Base-by-base conservation (phyloP, 176 grass and related monocot genomes). In the Microstegium vimineum region DNA sequence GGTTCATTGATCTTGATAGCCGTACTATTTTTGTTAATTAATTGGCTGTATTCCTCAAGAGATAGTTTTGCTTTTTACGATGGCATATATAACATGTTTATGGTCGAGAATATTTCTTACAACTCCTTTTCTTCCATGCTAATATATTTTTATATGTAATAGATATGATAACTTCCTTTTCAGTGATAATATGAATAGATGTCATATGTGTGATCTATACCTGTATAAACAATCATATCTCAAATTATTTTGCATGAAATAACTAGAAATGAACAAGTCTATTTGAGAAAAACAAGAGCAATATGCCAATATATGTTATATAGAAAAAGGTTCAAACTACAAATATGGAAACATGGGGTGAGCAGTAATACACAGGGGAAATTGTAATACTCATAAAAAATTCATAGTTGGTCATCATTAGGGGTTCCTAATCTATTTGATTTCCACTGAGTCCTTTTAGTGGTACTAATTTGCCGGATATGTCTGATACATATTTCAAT, bases 401-500 rank as follows among this genome's bases (percentile, higher is more conserved):
- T 30, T 52, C 8, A 42, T 61, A 31, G 18, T 35, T 59, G 22
- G 15, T 74, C 43, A 56, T 57, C 13, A 46, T 32, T 83, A 38
- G 60, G 26, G 43, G 22, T 6, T 85, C 33, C 59, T 9, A 0
- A 11, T 75, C 4, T 51, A 3, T 68, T 32, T 74, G 35, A 34
- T 79, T 66, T 56, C 5, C 36, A 40, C 20, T 49, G 32, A 23
- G 76, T 77, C 35, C 54, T 74, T 30, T 75, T 43, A 66, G 30
- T 81, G 49, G 23, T 6, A 17, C 32, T 68, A 81, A 11, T 31
- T 81, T 81, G 37, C 69, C 65, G 62, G 45, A 62, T 73, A 73
- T 84, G 82, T 67, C 84, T 83, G 69, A 88, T 84, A 56, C 38
- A 78, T 85, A 62, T 85, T 76, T 72, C 49, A 82, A 75, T 87